phyloP scores from a whole-genome alignment of 148 eudicot species.

The Chenopodium quinoa region DNA sequence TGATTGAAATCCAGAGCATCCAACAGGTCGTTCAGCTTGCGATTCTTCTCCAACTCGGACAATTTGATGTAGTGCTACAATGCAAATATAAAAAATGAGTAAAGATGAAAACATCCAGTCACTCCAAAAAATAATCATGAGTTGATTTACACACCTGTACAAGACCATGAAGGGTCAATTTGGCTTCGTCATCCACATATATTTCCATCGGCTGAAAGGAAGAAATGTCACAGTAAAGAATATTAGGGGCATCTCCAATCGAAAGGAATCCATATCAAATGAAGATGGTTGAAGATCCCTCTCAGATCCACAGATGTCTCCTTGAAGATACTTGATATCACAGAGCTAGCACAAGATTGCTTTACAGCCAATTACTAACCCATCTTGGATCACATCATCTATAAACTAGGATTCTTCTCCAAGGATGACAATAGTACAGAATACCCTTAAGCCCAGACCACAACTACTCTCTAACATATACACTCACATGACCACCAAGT shows the following conservation, averaged over 20 bases:
- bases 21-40: conserved; percentile 88
- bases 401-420: conserved; percentile 11
- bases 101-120: neutral
- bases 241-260: conserved; percentile 65
- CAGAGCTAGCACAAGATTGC: conserved; percentile 19
- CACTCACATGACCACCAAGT: conserved; percentile 9
- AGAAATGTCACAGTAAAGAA: conserved; percentile 69
- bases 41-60: conserved; percentile 84
- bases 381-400: conserved; percentile 10
- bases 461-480: neutral
- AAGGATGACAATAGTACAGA: neutral
- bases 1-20: conserved; percentile 99
- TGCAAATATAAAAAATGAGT: neutral
- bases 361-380: conserved; percentile 17
- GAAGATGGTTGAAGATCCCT: conserved; percentile 57
- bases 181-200: conserved; percentile 98
- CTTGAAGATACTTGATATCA: conserved; percentile 40
- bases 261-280: conserved; percentile 71
- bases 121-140: neutral
- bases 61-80: conserved; percentile 93
- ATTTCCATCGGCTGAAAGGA: conserved; percentile 98
- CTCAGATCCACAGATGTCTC: conserved; percentile 50
- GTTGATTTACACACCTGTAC: conserved; percentile 63
- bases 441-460: neutral
- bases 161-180: conserved; percentile 96